Conservation (phyloP, 352 stramenopile genomes). For the Globisporangium yorkense region DNA sequence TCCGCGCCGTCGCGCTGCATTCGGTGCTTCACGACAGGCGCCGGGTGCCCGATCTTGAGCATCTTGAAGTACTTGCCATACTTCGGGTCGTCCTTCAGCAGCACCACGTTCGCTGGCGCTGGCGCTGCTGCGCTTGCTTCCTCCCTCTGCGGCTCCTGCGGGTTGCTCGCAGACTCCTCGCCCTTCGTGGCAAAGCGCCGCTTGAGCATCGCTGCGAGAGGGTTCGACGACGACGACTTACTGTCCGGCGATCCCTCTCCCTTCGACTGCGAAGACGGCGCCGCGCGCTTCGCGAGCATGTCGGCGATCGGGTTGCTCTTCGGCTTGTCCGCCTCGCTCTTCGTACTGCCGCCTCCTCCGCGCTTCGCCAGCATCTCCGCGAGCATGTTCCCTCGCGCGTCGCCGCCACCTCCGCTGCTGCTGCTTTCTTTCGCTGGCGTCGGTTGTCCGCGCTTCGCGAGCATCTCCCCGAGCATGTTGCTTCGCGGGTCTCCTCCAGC, state of each 20-base stretch:
- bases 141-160: constrained; percentile 5
- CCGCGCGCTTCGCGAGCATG: constrained; percentile 9
- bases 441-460: constrained; percentile 6
- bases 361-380: constrained; percentile 40
- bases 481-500: neutral
- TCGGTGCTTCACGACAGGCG: constrained; percentile 66
- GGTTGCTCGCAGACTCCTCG: constrained; percentile 1
- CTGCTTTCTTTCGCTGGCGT: constrained; percentile 8
- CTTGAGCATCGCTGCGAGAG: constrained; percentile 13
- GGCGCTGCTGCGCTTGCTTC: neutral
- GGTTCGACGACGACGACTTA: neutral
- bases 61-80: constrained; percentile 82
- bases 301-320: constrained; percentile 13
- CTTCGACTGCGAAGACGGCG: neutral
- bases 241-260: neutral
- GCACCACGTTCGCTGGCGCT: constrained; percentile 22
- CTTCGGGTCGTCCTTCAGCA: constrained; percentile 59
- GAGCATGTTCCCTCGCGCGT: constrained; percentile 23
- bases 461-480: constrained; percentile 18
- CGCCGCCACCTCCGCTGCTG: constrained; percentile 8
- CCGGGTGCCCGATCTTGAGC: constrained; percentile 65
- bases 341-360: neutral
- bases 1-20: constrained; percentile 70
- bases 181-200: constrained; percentile 2
- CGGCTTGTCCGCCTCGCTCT: neutral